Evolutionary conservation across 2,329 filamentous ascomycete genomes (phyloP), one percentile per base, ranked within the genome.

Genomic region (Penicillium sumatraense): DNA sequence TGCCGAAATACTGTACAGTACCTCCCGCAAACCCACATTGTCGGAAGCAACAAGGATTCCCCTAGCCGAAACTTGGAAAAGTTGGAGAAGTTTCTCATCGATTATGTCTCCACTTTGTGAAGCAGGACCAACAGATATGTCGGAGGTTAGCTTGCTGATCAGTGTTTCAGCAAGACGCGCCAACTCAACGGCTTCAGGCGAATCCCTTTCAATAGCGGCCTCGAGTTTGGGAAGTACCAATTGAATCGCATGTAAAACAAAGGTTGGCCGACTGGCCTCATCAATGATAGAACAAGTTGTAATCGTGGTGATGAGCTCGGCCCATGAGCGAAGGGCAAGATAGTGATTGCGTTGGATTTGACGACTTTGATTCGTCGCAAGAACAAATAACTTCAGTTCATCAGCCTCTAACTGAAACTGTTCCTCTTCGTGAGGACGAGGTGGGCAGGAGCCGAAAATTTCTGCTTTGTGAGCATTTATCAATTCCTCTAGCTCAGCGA

Each of bases 1-100:
- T 71, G 93, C 93, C 76, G 90, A 93, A 65, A 96, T 96, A 66
- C 89, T 89, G 73, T 98, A 99, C 75, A 96, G 93, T 20, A 90
- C 83, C 54, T 95, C 87, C 48, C 95, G 87, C 35, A 99, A 78
- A 51, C 86, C 82, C 14, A 89, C 79, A 50, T 85, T 87, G 4
- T 88, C 87, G 1, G 87, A 83, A 68, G 89, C 88, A 58, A 89
- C 87, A 61, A 88, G 86, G 51, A 96, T 89, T 5, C 91, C 91
- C 64, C 88, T 84, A 13, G 97, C 80, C 58, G 90, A 93, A 35
- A 91, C 85, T 59, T 96, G 90, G 80, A 99, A 97, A 3, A 98
- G 83, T 68, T 96, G 89, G 69, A 92, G 93, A 0, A 98, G 82
- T 68, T 95, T 91, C 71, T 98, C 93, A 69, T 91, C 90, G 29